A percentile compares a stretch with the other conserved stretches of the same genome.
Evolutionary conservation across 352 stramenopile genomes (phyloP).

Genomic region (Bremia lactucae): DNA sequence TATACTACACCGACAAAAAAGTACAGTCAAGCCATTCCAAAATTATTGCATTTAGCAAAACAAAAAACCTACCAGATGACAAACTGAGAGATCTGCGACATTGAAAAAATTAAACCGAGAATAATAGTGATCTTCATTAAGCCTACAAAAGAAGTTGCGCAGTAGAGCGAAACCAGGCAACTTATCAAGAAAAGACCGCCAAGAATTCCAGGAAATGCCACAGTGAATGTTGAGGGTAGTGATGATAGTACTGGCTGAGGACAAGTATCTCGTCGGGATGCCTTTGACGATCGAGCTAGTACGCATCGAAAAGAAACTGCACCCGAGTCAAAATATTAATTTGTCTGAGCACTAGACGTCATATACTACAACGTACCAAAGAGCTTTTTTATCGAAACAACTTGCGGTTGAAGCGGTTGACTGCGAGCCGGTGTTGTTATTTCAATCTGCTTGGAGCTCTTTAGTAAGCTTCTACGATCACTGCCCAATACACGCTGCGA

Average conservation of each 20-base stretch:
- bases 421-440: conserved; percentile 40
- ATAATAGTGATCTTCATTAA: conserved; percentile 84
- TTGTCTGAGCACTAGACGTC: background rate
- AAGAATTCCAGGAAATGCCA: conserved; percentile 55
- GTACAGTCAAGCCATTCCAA: no score
- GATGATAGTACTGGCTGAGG: conserved; percentile 28
- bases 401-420: conserved; percentile 35
- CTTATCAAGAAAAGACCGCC: conserved; percentile 67
- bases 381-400: conserved; percentile 48
- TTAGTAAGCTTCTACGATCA: conserved; percentile 27
- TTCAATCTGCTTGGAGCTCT: conserved; percentile 40
- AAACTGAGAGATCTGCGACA: conserved; percentile 69
- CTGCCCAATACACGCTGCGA: conserved; percentile 35
- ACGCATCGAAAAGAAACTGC: conserved; percentile 46
- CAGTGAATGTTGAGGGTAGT: conserved; percentile 40
- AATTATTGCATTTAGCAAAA: background rate
- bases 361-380: conserved; percentile 20
- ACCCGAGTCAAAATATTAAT: no score
- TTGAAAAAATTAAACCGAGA: conserved; percentile 62
- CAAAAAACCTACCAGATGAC: conserved; percentile 30
- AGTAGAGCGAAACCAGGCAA: conserved; percentile 65
- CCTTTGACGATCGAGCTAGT: conserved; percentile 21
- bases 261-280: conserved; percentile 34
- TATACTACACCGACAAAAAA: conserved; percentile 15
- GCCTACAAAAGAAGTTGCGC: conserved; percentile 55